Percentiles rank a stretch among this genome's conserved stretches.
Evolutionary conservation across 345 rosid genomes (phyloP).

Genomic region (Salix brachista): DNA sequence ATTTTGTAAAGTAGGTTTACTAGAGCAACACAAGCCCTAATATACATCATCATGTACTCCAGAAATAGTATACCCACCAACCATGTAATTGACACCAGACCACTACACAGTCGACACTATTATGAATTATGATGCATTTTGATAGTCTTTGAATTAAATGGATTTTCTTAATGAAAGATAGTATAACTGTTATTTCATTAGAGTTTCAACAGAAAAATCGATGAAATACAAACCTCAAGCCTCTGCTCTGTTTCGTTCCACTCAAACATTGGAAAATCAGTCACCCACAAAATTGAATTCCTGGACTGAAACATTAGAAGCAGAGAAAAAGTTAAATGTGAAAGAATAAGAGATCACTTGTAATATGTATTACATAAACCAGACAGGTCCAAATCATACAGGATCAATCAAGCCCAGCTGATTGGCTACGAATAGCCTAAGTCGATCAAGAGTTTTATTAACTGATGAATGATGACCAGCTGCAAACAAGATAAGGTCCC

Average conservation of each 20-base stretch:
- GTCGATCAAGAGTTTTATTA: conserved; percentile 70
- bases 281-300: conserved; percentile 91
- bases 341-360: background rate
- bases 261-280: conserved; percentile 97
- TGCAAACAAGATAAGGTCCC: conserved; percentile 89
- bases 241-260: conserved; percentile 88
- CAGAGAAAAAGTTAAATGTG: background rate
- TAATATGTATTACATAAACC: conserved; percentile 7
- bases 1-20: background rate
- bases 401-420: conserved; percentile 70
- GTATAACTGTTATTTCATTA: conserved; percentile 1
- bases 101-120: background rate
- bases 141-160: background rate
- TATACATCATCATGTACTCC: background rate
- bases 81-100: background rate
- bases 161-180: background rate
- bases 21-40: background rate
- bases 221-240: conserved; percentile 63
- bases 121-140: background rate
- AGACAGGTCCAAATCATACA: conserved; percentile 42
- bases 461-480: conserved; percentile 72
- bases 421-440: conserved; percentile 65
- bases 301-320: conserved; percentile 47
- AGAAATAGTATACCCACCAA: background rate
- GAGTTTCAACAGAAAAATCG: background rate